A percentile compares a stretch with the other conserved stretches of the same genome.
Evolutionary conservation across 148 eudicot genomes (phyloP).

Genomic region (Suaeda aralocaspica): DNA sequence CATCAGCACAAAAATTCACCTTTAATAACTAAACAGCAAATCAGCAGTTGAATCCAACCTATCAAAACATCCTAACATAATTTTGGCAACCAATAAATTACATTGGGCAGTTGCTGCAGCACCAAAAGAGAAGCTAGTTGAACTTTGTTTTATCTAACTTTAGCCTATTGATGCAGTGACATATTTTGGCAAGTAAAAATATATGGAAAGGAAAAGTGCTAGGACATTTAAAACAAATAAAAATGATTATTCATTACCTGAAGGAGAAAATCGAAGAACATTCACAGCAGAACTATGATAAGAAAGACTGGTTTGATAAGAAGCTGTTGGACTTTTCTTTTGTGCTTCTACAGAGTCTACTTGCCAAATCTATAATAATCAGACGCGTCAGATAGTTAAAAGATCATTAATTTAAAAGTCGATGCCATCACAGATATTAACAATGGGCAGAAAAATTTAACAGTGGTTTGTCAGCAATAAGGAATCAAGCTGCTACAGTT

Average conservation of each 20-base stretch:
- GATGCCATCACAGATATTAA: neutral
- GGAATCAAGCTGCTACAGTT: neutral
- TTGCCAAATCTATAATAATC: slow-evolving; percentile 63
- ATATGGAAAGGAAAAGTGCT: neutral
- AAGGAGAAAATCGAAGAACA: slow-evolving; percentile 85
- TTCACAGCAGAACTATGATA: slow-evolving; percentile 93
- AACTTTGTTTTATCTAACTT: neutral
- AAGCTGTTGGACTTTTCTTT: slow-evolving; percentile 59
- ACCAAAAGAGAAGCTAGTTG: neutral
- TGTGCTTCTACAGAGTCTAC: slow-evolving; percentile 51
- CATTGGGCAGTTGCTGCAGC: neutral
- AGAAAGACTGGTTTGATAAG: slow-evolving; percentile 72
- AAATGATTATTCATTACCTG: slow-evolving; percentile 48
- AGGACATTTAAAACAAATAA: neutral
- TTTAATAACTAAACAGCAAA: neutral
- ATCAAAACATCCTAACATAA: neutral
- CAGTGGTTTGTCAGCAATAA: neutral
- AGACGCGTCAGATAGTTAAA: slow-evolving; percentile 9
- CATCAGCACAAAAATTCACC: neutral
- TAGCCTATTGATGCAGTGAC: neutral
- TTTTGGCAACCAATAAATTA: neutral
- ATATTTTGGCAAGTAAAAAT: neutral
- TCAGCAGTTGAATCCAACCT: neutral
- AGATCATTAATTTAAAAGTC: slow-evolving; percentile 2
- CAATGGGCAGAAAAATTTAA: neutral